Evolutionary conservation across 2,329 filamentous ascomycete species (phyloP), one percentile per base, ranked within the genome.

Genomic region (Westerdykella ornata): DNA sequence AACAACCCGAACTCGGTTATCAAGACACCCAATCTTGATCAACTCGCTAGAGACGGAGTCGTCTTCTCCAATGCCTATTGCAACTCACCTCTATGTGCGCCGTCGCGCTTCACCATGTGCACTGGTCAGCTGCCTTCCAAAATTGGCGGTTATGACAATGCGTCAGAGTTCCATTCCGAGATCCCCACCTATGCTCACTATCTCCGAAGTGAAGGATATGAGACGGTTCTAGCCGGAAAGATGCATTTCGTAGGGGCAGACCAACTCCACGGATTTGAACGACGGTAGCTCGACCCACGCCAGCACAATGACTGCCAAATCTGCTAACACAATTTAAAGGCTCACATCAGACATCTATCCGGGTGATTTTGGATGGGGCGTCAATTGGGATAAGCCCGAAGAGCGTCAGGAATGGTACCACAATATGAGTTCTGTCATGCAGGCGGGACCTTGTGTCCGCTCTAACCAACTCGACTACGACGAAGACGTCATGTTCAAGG

Each of bases 391-490:
- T 62, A 81, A 89, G 65, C 88, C 89, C 35, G 70, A 88, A 26
- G 81, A 80, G 31, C 79, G 89, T 35, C 80, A 90, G 32, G 89
- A 96, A 68, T 96, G 88, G 86, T 96, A 61, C 64, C 89, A 96
- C 73, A 95, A 96, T 65, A 88, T 89, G 68, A 89, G 86, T 59
- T 95, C 88, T 5, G 90, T 96, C 53, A 73, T 90, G 58, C 88
- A 96, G 66, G 89, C 89, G 1, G 89, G 89, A 8, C 80, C 84
- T 20, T 94, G 88, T 56, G 84, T 94, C 31, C 80, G 88, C 51
- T 94, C 87, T 68, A 96, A 96, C 70, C 89, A 96, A 73, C 76
- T 96, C 39, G 89, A 96, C 65, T 96, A 90, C 56, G 89, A 96
- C 57, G 89, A 95, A 69, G 89, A 96, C 68, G 88, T 95, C 63